phyloP scores from a whole-genome alignment of 345 rosid genomes.

The Eucalyptus lansdowneana region DNA sequence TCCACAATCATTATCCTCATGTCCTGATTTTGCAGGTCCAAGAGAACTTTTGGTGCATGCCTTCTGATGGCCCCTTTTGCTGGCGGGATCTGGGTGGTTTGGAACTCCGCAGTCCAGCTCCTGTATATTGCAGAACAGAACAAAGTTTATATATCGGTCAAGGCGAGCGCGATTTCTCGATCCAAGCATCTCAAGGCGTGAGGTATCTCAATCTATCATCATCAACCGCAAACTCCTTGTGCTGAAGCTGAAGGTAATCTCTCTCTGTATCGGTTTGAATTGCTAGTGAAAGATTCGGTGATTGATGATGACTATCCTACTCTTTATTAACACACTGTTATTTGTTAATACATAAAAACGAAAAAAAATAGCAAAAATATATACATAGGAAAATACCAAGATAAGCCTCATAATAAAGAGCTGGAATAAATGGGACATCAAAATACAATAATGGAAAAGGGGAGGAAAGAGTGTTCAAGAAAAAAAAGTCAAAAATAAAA shows the following conservation, averaged over 20 bases:
- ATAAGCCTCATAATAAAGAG: no score
- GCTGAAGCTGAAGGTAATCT: neutral
- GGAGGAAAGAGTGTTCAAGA: no score
- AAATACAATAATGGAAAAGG: no score
- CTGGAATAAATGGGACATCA: no score
- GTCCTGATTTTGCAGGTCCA: neutral
- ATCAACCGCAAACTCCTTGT: neutral
- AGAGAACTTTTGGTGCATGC: neutral
- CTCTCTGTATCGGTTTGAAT: neutral
- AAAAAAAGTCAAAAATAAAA: no score
- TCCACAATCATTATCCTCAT: neutral
- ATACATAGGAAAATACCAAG: fast-evolving
- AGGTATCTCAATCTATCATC: neutral
- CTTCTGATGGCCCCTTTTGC: no score
- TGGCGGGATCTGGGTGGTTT: neutral
- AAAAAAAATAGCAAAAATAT: no score
- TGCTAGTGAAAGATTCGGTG: neutral
- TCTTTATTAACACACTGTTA: neutral
- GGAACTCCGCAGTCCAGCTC: neutral
- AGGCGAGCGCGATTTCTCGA: neutral
- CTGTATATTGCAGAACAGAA: neutral
- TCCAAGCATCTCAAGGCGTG: neutral
- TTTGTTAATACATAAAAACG: no score
- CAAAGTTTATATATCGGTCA: neutral
- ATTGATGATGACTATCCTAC: neutral